A percentile compares a stretch with the other conserved stretches of the same genome.
phyloP scores from a whole-genome alignment of 139 green algal genomes.

The Trebouxia sp. region DNA sequence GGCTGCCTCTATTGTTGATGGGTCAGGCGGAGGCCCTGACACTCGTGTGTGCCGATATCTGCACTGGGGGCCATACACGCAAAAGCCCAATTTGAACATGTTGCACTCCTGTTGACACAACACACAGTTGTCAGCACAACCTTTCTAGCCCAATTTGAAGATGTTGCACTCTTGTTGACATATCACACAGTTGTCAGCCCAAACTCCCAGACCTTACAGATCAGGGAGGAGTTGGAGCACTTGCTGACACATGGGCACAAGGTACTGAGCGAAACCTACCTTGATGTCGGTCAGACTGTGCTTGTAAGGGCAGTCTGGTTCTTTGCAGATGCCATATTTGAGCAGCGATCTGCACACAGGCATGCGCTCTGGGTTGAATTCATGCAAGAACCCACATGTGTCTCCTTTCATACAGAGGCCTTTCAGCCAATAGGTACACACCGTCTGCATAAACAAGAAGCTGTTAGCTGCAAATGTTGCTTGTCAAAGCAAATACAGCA shows the following conservation, averaged over 20 bases:
- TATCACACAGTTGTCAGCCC: background rate
- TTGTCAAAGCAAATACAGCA: too few relatives aligned
- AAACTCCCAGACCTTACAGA: constrained; percentile 86
- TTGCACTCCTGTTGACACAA: constrained; percentile 87
- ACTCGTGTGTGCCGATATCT: constrained; percentile 89
- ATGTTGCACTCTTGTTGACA: constrained; percentile 91
- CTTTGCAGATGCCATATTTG: constrained; percentile 90
- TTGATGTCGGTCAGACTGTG: constrained; percentile 94
- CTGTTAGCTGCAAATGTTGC: background rate
- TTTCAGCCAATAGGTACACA: constrained; percentile 97
- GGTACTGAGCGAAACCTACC: constrained; percentile 10
- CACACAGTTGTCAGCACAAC: background rate
- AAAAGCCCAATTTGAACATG: constrained; percentile 98
- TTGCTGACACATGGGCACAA: background rate
- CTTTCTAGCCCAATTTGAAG: constrained; percentile 96
- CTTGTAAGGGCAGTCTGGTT: constrained; percentile 94
- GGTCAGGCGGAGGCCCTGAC: constrained; percentile 72
- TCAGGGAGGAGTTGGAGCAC: constrained; percentile 98
- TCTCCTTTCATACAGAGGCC: constrained; percentile 98
- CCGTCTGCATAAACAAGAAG: constrained; percentile 70
- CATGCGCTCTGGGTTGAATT: constrained; percentile 88
- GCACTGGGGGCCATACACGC: constrained; percentile 92
- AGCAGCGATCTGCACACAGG: constrained; percentile 80
- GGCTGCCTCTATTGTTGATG: constrained; percentile 68
- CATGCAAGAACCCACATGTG: constrained; percentile 94